Evolutionary conservation across 2,329 filamentous ascomycete species (phyloP).

Genomic region (Penicillium psychrosexuale): DNA sequence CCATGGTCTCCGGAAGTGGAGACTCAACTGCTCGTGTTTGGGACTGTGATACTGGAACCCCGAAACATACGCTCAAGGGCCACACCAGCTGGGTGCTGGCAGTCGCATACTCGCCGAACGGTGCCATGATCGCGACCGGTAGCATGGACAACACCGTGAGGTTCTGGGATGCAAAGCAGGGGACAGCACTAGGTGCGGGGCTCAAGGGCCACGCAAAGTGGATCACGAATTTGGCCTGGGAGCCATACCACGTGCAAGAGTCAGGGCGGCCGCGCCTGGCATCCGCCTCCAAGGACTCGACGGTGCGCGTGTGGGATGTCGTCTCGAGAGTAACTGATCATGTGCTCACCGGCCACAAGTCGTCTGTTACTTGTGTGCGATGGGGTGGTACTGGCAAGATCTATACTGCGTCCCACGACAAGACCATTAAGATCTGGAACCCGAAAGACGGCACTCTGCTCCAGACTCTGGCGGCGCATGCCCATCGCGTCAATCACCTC

Average conservation of each 20-base stretch:
- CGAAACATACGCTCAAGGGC: slow-evolving; percentile 77
- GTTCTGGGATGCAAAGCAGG: slow-evolving; percentile 82
- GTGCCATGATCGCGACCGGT: slow-evolving; percentile 75
- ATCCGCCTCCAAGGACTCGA: slow-evolving; percentile 85
- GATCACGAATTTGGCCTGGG: slow-evolving; percentile 85
- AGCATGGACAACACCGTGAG: slow-evolving; percentile 92
- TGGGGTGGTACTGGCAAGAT: slow-evolving; percentile 90
- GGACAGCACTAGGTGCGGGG: slow-evolving; percentile 66
- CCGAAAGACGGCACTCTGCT: slow-evolving; percentile 72
- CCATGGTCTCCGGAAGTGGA: slow-evolving; percentile 82
- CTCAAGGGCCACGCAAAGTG: slow-evolving; percentile 86
- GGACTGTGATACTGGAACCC: slow-evolving; percentile 92
- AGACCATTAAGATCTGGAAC: slow-evolving; percentile 89
- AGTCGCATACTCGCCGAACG: slow-evolving; percentile 84
- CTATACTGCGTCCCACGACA: slow-evolving; percentile 85
- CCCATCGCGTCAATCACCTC: slow-evolving; percentile 94
- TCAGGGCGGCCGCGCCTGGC: slow-evolving; percentile 73
- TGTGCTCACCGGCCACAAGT: slow-evolving; percentile 83
- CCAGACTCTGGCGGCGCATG: slow-evolving; percentile 76
- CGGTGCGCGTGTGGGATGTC: slow-evolving; percentile 81
- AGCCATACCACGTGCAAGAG: slow-evolving; percentile 82
- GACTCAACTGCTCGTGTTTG: slow-evolving; percentile 89
- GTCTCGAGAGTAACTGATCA: slow-evolving; percentile 75
- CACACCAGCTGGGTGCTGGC: slow-evolving; percentile 88
- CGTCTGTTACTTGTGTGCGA: slow-evolving; percentile 81